A percentile compares a stretch with the other conserved stretches of the same genome.
phyloP scores from a whole-genome alignment of 192 early-diverging fungal species.

The Linnemannia hyalina region DNA sequence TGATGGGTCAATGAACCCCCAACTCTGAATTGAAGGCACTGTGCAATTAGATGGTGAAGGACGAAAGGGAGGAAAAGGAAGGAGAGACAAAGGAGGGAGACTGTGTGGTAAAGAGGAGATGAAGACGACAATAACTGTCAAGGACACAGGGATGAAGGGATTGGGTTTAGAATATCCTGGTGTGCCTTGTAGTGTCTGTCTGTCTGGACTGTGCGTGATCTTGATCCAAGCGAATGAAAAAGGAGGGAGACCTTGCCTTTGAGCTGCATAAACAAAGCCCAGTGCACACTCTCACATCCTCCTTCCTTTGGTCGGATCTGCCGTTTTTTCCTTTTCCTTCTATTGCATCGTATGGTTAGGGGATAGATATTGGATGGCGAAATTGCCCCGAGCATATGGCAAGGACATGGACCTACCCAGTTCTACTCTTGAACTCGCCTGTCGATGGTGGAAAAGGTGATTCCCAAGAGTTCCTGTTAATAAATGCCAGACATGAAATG shows the following conservation, averaged over 20 bases:
- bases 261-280: background rate
- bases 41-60: background rate
- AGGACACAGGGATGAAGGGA: too few species aligned
- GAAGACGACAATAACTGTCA: background rate
- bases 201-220: constrained; percentile 3
- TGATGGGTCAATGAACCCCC: background rate
- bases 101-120: background rate
- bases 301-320: background rate
- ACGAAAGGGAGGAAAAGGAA: background rate
- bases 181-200: too few species aligned
- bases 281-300: background rate
- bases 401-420: background rate
- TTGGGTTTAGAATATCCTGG: too few species aligned
- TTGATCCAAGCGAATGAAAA: background rate
- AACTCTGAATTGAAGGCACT: background rate
- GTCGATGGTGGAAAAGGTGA: too few species aligned
- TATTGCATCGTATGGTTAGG: background rate
- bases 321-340: background rate
- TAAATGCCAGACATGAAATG: too few species aligned
- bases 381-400: background rate
- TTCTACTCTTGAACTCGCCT: background rate
- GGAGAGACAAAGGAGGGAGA: background rate
- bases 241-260: background rate
- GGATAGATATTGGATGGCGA: background rate
- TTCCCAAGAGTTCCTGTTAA: too few species aligned